Base-by-base conservation (phyloP, 169 alveolate genomes). In the Cryptosporidium sp. region DNA sequence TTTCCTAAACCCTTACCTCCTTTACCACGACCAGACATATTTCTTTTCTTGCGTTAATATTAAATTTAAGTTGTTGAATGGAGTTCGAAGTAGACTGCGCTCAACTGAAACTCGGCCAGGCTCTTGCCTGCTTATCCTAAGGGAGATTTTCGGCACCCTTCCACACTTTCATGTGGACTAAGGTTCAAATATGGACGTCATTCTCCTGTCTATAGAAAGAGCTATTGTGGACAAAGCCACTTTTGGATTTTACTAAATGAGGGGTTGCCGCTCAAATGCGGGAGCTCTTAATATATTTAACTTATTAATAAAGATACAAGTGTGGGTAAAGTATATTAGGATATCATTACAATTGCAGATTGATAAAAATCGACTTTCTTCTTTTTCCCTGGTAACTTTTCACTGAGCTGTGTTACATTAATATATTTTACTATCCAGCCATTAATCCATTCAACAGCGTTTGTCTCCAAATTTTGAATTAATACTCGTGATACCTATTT, bases 1-100 rank as follows among this genome's bases (percentile, higher is more conserved):
- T 98, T 98, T 86, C 99, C 99, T 95, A 97, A 95, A 71, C 99
- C 99, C 96, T 98, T 98, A 86, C 99, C 99, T 91, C 99, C 99
- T 94, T 97, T 97, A 75, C 99, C 99, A 86, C 99, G 96, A 87
- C 98, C 98, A 70, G 98, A 94, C 98, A 97, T 97, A 84, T 94
- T 95, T 84, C 16, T 75, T 62, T 92, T 91, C 31, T 6, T 61
- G 23, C 23, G 53, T 65, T 60, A 56, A 21, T 80, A 37, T 80
- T 62, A 80, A 61, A 44, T 39, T 67, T 44, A 44, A 80, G 37
- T 58, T 80, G 35, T 73, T 80, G 75, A 65, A 80, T 80, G 89
- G 80, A 80, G 89, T 80, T 80, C 89, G 51, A 80, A 61, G 80
- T 67, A 80, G 75, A 80, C 75, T 80, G 89, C 89, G 89, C 89